Conservation (phyloP, 129 eudicot species). For the sunflower (Helianthus annuus) region HanXRQr2.0-SUNRISE NC_035439.2:123316733-123317232, state of each 20-base stretch:
- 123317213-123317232: too few relatives aligned
- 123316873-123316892: slow-evolving; percentile 36
- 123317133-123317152: too few relatives aligned
- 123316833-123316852: slow-evolving; percentile 60
- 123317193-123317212: too few relatives aligned
- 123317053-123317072: too few relatives aligned
- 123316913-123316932: slow-evolving; percentile 54
- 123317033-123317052: neutral
- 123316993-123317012: slow-evolving; percentile 17
- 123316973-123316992: slow-evolving; percentile 64
- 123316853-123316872: slow-evolving; percentile 51
- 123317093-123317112: too few relatives aligned
- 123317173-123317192: too few relatives aligned
- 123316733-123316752: slow-evolving; percentile 45
- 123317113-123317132: too few relatives aligned
- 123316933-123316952: slow-evolving; percentile 38
- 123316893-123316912: slow-evolving; percentile 69
- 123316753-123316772: slow-evolving; percentile 60
- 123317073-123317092: neutral
- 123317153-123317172: too few relatives aligned
- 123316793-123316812: slow-evolving; percentile 48
- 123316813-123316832: slow-evolving; percentile 76
- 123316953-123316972: slow-evolving; percentile 58
- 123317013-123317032: neutral
- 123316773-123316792: slow-evolving; percentile 44